A percentile compares a stretch with the other conserved stretches of the same genome.
phyloP scores from a whole-genome alignment of 1,284 basidiomycete genomes.

The Pseudomicrostroma phylloplanum region DNA sequence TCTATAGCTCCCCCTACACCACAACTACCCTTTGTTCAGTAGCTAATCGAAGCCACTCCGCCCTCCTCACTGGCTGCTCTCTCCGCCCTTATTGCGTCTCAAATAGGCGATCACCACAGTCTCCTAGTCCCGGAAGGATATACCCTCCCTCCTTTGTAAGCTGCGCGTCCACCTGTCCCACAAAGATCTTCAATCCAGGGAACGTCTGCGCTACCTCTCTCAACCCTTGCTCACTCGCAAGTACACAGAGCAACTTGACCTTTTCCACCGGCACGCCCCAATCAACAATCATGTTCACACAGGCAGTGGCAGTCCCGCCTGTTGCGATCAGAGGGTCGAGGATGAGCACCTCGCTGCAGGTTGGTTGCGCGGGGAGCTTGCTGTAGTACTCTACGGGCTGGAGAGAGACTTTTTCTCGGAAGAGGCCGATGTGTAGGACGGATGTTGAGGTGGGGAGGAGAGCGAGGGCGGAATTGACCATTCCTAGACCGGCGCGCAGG shows the following conservation, averaged over 20 bases:
- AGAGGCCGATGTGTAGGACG: slow-evolving; percentile 84
- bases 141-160: not conserved
- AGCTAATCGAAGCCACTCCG: too few relatives aligned
- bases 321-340: slow-evolving; percentile 86
- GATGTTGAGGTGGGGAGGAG: slow-evolving; percentile 73
- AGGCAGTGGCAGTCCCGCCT: slow-evolving; percentile 72
- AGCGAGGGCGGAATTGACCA: slow-evolving; percentile 61
- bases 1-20: too few relatives aligned
- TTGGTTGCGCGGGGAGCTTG: slow-evolving; percentile 71
- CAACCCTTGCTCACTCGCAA: slow-evolving; percentile 72
- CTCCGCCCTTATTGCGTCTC: not conserved
- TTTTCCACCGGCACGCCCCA: slow-evolving; percentile 52
- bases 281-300: slow-evolving; percentile 44
- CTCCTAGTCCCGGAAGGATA: not conserved
- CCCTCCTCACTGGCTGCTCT: too few relatives aligned
- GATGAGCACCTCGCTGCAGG: slow-evolving; percentile 74
- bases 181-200: slow-evolving; percentile 70
- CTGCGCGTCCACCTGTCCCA: not conserved
- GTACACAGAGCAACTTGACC: slow-evolving; percentile 76
- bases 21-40: too few relatives aligned
- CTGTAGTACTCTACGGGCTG: slow-evolving; percentile 70
- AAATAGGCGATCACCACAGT: not conserved
- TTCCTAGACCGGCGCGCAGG: slow-evolving; percentile 84
- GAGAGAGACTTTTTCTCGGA: slow-evolving; percentile 78
- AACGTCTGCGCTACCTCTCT: slow-evolving; percentile 62